Percentiles rank a stretch among this genome's conserved stretches.
Evolutionary conservation across 2,329 filamentous ascomycete species (phyloP).

Genomic region (Neofusicoccum sp.): DNA sequence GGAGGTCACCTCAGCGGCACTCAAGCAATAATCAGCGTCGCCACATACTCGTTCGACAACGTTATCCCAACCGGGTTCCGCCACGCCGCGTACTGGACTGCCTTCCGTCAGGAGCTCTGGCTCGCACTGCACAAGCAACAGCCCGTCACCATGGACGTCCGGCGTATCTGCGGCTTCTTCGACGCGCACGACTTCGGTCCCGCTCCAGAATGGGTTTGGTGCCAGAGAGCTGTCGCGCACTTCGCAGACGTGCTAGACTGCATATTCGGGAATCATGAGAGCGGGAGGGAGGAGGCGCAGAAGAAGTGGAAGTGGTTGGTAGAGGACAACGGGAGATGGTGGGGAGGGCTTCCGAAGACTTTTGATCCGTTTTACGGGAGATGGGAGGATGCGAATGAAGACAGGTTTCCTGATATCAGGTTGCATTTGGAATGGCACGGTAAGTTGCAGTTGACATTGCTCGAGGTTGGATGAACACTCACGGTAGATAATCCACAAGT

Average conservation of each 20-base stretch:
- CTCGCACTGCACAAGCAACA: slow-evolving; percentile 26
- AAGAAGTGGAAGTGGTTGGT: slow-evolving; percentile 35
- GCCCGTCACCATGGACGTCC: slow-evolving; percentile 10
- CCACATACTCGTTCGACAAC: slow-evolving; percentile 34
- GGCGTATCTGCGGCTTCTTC: background rate
- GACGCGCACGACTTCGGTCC: background rate
- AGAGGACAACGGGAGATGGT: slow-evolving; percentile 39
- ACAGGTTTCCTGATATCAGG: slow-evolving; percentile 36
- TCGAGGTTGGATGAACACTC: no score
- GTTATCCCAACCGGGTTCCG: slow-evolving; percentile 26
- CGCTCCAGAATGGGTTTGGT: background rate
- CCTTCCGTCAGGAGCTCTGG: slow-evolving; percentile 41
- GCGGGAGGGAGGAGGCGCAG: background rate
- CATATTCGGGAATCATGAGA: background rate
- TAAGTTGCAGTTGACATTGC: slow-evolving; percentile 4
- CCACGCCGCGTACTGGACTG: slow-evolving; percentile 42
- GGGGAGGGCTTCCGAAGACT: slow-evolving; percentile 34
- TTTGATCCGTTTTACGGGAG: slow-evolving; percentile 31
- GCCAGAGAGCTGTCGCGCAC: background rate
- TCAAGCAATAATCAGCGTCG: background rate
- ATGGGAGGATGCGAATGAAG: background rate
- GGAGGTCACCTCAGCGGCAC: slow-evolving; percentile 42
- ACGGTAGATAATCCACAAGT: background rate
- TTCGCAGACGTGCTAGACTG: background rate
- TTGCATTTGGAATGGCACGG: slow-evolving; percentile 38